A percentile compares a stretch with the other conserved stretches of the same genome.
Conservation (phyloP, 2,329 filamentous ascomycete species). For the Fusarium circinatum region DNA sequence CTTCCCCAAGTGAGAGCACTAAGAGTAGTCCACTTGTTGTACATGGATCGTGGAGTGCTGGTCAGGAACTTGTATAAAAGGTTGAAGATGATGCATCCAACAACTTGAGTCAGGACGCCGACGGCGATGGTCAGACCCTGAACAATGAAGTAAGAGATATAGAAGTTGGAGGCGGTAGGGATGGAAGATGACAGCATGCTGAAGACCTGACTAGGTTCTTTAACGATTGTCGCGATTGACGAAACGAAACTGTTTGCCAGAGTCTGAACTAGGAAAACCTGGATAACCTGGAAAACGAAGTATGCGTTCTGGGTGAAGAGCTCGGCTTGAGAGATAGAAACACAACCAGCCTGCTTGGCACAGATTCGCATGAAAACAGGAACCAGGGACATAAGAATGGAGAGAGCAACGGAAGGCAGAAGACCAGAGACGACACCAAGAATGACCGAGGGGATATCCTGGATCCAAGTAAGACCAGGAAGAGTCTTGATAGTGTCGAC, state of each 20-base stretch:
- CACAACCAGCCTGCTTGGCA: constrained; percentile 82
- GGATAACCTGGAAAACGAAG: constrained; percentile 91
- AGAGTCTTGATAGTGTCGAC: constrained; percentile 75
- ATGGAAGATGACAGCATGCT: constrained; percentile 75
- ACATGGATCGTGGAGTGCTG: constrained; percentile 81
- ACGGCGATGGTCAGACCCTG: constrained; percentile 84
- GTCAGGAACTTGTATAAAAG: constrained; percentile 76
- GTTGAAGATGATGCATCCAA: constrained; percentile 73
- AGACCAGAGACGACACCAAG: constrained; percentile 85
- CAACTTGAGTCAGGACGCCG: constrained; percentile 74
- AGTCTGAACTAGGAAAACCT: constrained; percentile 91
- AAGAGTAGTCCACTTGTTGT: constrained; percentile 75
- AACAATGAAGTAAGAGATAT: constrained; percentile 88
- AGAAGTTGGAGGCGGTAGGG: constrained; percentile 90
- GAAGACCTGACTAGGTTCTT: constrained; percentile 70
- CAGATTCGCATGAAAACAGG: constrained; percentile 73
- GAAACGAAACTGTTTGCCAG: constrained; percentile 81
- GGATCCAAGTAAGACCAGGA: constrained; percentile 78
- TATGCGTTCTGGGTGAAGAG: constrained; percentile 92
- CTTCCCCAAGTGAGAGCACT: constrained; percentile 80
- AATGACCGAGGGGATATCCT: constrained; percentile 73
- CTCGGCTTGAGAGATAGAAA: constrained; percentile 82
- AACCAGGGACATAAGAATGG: constrained; percentile 84
- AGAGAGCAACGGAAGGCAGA: constrained; percentile 80
- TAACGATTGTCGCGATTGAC: constrained; percentile 69